Percentiles rank a stretch among this genome's conserved stretches.
Evolutionary conservation across 1,284 basidiomycete genomes (phyloP).

Genomic region (Rhodotorula sp.): DNA sequence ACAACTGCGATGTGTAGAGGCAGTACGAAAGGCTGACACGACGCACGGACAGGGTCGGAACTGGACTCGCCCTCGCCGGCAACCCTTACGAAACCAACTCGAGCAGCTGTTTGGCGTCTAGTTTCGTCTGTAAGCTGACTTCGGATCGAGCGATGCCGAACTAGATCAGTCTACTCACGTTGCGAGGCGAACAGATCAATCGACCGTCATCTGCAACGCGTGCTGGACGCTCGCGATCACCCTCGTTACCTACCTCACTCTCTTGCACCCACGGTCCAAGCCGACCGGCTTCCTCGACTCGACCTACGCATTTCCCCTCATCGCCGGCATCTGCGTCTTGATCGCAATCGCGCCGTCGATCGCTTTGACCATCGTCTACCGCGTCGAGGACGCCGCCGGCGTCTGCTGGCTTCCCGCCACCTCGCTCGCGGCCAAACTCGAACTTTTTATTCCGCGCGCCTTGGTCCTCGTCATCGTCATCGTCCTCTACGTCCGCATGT

Average conservation of each 20-base stretch:
- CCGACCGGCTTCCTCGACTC: conserved; percentile 15
- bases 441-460: conserved; percentile 31
- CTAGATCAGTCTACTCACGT: not conserved
- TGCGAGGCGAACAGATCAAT: conserved; percentile 9
- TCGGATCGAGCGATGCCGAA: not conserved
- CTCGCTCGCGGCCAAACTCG: conserved; percentile 18
- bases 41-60: not conserved
- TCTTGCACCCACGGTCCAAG: conserved; percentile 24
- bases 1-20: not conserved
- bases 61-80: not conserved
- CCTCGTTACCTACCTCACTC: conserved; percentile 23
- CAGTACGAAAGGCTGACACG: too few species aligned
- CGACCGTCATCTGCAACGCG: conserved; percentile 23
- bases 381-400: conserved; percentile 20
- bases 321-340: conserved; percentile 4
- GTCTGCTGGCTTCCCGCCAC: conserved; percentile 22
- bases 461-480: conserved; percentile 21
- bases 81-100: conserved; percentile 9
- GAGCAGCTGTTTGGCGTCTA: conserved; percentile 7
- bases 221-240: conserved; percentile 32
- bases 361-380: not conserved
- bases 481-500: conserved; percentile 22
- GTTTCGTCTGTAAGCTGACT: conserved; percentile 23
- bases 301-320: conserved; percentile 9
- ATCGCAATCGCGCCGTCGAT: conserved; percentile 20